Percentiles rank a stretch among this genome's conserved stretches.
phyloP scores from a whole-genome alignment of 352 stramenopile genomes.

The Globisporangium sylvaticum region DNA sequence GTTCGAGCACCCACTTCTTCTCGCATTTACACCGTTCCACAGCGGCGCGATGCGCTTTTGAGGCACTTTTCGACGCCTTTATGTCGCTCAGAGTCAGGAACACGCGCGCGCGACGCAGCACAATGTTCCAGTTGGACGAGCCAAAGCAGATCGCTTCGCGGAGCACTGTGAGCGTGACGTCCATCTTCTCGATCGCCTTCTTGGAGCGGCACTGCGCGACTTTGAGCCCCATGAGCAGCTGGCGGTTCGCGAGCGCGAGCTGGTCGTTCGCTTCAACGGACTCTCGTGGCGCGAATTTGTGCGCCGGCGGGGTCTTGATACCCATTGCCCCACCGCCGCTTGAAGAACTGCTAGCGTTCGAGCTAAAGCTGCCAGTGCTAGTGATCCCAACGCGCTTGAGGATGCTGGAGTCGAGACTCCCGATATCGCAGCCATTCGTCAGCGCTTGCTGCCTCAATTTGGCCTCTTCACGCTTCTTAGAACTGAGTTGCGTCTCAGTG shows the following conservation, averaged over 20 bases:
- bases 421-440: conserved; percentile 42
- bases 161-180: conserved; percentile 44
- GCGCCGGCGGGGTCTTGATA: conserved; percentile 43
- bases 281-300: conserved; percentile 62
- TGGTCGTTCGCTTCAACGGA: conserved; percentile 64
- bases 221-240: conserved; percentile 69
- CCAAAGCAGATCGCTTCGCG: conserved; percentile 37
- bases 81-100: conserved; percentile 53
- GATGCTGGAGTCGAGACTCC: conserved; percentile 45
- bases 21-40: conserved; percentile 27
- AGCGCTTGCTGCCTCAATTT: conserved; percentile 39
- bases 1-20: conserved; percentile 22
- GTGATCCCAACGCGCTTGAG: conserved; percentile 32
- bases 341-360: not conserved
- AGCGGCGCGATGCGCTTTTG: conserved; percentile 23
- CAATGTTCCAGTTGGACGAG: conserved; percentile 23
- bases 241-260: conserved; percentile 52
- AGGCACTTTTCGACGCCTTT: conserved; percentile 30
- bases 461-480: conserved; percentile 37
- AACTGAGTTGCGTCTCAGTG: conserved; percentile 29
- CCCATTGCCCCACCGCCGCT: conserved; percentile 23
- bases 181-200: conserved; percentile 52
- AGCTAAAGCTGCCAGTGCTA: not conserved
- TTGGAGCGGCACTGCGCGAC: conserved; percentile 55
- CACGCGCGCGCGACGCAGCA: conserved; percentile 17